Percentiles rank a stretch among this genome's conserved stretches.
phyloP scores from a whole-genome alignment of 805 yeast species.

The Hanseniaspora clermontiae region DNA sequence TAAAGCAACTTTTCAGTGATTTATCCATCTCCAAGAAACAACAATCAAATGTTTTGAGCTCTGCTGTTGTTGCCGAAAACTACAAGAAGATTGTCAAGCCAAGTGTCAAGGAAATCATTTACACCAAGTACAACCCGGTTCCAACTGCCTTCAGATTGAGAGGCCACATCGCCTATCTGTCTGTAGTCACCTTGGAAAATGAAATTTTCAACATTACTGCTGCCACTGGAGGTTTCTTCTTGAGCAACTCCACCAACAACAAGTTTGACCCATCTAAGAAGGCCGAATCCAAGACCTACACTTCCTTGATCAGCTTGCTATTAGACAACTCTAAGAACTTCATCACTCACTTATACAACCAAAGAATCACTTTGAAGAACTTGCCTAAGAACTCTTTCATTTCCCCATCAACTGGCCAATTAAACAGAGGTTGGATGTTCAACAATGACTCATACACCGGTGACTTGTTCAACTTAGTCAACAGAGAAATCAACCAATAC shows the following conservation, averaged over 20 bases:
- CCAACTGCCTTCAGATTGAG: conserved; percentile 45
- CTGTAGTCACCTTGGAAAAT: conserved; percentile 65
- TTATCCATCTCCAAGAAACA: background rate
- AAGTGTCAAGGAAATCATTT: conserved; percentile 43
- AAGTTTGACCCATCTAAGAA: conserved; percentile 57
- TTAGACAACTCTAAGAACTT: conserved; percentile 55
- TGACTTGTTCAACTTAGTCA: conserved; percentile 52
- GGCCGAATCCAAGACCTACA: conserved; percentile 17
- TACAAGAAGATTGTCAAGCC: conserved; percentile 24
- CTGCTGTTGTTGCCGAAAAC: conserved; percentile 2
- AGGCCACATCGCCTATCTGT: conserved; percentile 75
- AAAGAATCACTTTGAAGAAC: conserved; percentile 35
- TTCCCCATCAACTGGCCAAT: conserved; percentile 47
- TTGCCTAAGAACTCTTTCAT: conserved; percentile 44
- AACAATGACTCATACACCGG: conserved; percentile 30
- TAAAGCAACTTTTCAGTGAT: background rate
- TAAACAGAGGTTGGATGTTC: conserved; percentile 66
- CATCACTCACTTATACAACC: conserved; percentile 37
- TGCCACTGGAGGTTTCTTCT: conserved; percentile 64
- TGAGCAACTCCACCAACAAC: conserved; percentile 53
- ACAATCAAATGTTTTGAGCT: background rate
- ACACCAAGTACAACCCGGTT: conserved; percentile 83
- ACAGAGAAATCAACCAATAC: conserved; percentile 17
- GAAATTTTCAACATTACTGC: conserved; percentile 70
- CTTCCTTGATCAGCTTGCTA: conserved; percentile 47